Conservation (phyloP, 768 basidiomycete species). For the Hysterangium stoloniferum region DNA sequence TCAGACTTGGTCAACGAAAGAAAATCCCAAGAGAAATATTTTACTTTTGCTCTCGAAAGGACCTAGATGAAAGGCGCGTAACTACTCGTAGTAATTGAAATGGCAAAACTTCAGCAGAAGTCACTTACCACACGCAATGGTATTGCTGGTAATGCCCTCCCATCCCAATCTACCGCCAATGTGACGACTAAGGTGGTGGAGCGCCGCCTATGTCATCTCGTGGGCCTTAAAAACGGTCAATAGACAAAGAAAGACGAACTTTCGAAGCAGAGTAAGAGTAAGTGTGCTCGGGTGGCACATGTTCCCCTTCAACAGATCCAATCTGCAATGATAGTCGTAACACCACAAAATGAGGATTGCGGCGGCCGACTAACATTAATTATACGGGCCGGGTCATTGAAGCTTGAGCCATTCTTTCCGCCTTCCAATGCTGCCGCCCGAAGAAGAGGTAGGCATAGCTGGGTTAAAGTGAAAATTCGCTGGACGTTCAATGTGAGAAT, state of each 20-base stretch:
- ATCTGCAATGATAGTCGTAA: slow-evolving; percentile 31
- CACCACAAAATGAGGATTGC: background rate
- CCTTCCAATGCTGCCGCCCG: slow-evolving; percentile 36
- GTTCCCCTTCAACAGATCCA: slow-evolving; percentile 52
- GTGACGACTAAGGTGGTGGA: slow-evolving; percentile 52
- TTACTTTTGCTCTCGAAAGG: slow-evolving; percentile 37
- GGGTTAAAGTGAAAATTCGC: slow-evolving; percentile 56
- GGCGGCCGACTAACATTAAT: slow-evolving; percentile 40
- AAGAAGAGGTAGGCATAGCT: slow-evolving; percentile 51
- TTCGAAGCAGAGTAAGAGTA: slow-evolving; percentile 64
- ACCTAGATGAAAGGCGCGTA: slow-evolving; percentile 13
- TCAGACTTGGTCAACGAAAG: background rate
- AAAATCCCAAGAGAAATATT: slow-evolving; percentile 10
- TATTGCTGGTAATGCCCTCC: slow-evolving; percentile 54
- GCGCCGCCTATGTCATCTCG: slow-evolving; percentile 30
- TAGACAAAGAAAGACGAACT: slow-evolving; percentile 11
- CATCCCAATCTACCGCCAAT: slow-evolving; percentile 48
- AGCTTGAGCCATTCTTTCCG: slow-evolving; percentile 29
- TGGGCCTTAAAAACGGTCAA: background rate
- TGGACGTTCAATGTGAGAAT: slow-evolving; percentile 56
- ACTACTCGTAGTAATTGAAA: background rate
- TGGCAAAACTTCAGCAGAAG: background rate
- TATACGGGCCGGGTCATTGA: slow-evolving; percentile 44
- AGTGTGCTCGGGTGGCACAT: slow-evolving; percentile 49
- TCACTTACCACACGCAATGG: slow-evolving; percentile 49